Evolutionary conservation across 2,329 filamentous ascomycete species (phyloP).

Genomic region (Aureobasidium pullulans): DNA sequence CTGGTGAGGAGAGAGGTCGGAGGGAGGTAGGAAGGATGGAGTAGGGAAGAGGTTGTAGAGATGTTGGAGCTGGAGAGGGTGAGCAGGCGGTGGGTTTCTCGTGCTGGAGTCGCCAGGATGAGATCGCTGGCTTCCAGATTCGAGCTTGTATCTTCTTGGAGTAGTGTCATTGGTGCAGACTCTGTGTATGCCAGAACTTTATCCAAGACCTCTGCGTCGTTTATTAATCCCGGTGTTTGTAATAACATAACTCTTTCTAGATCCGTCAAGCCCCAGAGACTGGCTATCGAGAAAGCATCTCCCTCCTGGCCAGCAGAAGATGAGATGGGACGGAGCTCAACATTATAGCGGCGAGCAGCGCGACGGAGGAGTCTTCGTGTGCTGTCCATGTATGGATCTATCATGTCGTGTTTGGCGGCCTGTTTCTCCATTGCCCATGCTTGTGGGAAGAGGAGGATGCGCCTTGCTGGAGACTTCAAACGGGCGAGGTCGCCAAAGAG

Average conservation of each 20-base stretch:
- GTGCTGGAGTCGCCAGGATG: slow-evolving; percentile 23
- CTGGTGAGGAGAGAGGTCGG: slow-evolving; percentile 23
- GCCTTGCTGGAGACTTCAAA: slow-evolving; percentile 38
- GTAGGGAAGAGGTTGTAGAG: slow-evolving; percentile 26
- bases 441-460: slow-evolving; percentile 39
- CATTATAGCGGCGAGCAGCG: slow-evolving; percentile 39
- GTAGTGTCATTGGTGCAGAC: slow-evolving; percentile 22
- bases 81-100: slow-evolving; percentile 18
- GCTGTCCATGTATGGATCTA: slow-evolving; percentile 36
- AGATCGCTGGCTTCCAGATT: slow-evolving; percentile 23
- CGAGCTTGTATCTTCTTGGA: slow-evolving; percentile 16
- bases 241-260: slow-evolving; percentile 40
- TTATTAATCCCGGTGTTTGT: slow-evolving; percentile 37
- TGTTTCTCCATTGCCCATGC: slow-evolving; percentile 28
- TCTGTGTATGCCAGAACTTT: slow-evolving; percentile 34
- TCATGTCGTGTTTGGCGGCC: slow-evolving; percentile 28
- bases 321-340: slow-evolving; percentile 36
- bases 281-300: slow-evolving; percentile 36
- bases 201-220: slow-evolving; percentile 41
- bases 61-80: slow-evolving; percentile 16
- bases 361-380: slow-evolving; percentile 37
- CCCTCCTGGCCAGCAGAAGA: slow-evolving; percentile 22
- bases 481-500: slow-evolving; percentile 39
- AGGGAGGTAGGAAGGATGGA: slow-evolving; percentile 22
- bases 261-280: slow-evolving; percentile 36